Evolutionary conservation across 2,329 filamentous ascomycete species (phyloP).

Genomic region (Curvularia lunata): DNA sequence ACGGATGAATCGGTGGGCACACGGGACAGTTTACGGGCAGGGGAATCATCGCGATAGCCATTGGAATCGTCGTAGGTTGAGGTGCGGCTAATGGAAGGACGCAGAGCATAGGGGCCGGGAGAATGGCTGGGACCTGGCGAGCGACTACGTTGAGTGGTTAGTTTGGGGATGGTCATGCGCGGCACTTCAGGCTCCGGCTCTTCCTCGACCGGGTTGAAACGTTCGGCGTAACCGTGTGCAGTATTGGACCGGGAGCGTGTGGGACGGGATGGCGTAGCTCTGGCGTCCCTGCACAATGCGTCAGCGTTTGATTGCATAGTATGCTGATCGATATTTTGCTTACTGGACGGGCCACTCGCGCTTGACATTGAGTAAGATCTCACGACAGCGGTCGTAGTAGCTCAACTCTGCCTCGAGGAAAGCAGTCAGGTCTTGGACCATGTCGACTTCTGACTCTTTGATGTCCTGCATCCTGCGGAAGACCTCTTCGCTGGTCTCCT

Average conservation of each 20-base stretch:
- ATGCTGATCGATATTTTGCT: slow-evolving; percentile 27
- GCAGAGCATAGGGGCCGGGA: slow-evolving; percentile 44
- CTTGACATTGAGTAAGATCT: slow-evolving; percentile 75
- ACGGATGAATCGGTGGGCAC: slow-evolving; percentile 62
- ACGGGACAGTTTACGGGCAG: slow-evolving; percentile 57
- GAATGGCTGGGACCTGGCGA: slow-evolving; percentile 47
- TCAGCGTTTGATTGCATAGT: slow-evolving; percentile 23
- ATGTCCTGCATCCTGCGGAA: slow-evolving; percentile 93
- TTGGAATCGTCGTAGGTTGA: slow-evolving; percentile 65
- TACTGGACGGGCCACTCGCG: slow-evolving; percentile 72
- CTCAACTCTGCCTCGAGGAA: slow-evolving; percentile 90
- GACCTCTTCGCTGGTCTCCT: slow-evolving; percentile 93
- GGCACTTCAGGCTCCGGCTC: slow-evolving; percentile 59
- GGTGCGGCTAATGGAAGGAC: slow-evolving; percentile 59
- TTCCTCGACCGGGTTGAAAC: slow-evolving; percentile 64
- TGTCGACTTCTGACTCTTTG: slow-evolving; percentile 87
- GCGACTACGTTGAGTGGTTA: slow-evolving; percentile 52
- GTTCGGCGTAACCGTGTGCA: slow-evolving; percentile 67
- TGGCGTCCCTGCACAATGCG: slow-evolving; percentile 31
- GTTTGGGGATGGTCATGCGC: slow-evolving; percentile 54
- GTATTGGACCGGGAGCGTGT: slow-evolving; percentile 67
- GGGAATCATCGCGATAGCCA: slow-evolving; percentile 60
- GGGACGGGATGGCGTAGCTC: slow-evolving; percentile 46
- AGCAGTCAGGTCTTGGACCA: slow-evolving; percentile 75
- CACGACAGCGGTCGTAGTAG: slow-evolving; percentile 88